Base-by-base conservation (phyloP, 257 asterid species). In the Scutellaria minor region DNA sequence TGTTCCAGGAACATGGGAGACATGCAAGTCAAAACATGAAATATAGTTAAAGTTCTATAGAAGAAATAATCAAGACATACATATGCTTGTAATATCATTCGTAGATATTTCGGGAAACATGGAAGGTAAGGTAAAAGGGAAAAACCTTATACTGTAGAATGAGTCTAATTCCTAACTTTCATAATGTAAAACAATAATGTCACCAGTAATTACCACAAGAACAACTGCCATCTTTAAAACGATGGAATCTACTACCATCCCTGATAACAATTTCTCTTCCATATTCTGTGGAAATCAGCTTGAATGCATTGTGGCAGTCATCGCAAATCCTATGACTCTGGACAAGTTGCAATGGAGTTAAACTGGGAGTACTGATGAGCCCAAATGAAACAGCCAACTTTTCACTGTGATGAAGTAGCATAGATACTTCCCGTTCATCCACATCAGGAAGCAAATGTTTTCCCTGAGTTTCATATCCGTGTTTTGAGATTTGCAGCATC, bases 191-290 rank as follows among this genome's bases (percentile, higher is more conserved):
- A 73, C 45, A 59, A 66, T 39, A 39, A 15, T 7, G 35, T 86
- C 88, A 89, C 97, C 97, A 92, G 81, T 86, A 90, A 85, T 93
- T 97, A 72, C 91, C 88, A 81, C 98, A 93, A 63, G 98, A 88
- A 76, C 97, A 93, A 48, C 70, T 75, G 6, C 93, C 90, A 53
- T 75, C 85, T 73, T 79, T 82, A 70, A 92, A 92, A 48, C 79
- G 90, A 75, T 90, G 97, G 84, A 90, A 92, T 77, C 97, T 87
- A 78, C 98, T 87, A 58, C 73, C 91, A 84, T 92, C 98, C 80
- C 95, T 87, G 27, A 86, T 22, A 72, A 86, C 86, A 73, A 90
- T 85, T 78, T 86, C 90, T 66, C 96, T 78, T 44, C 71, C 65
- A 45, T 77, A 78, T 66, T 84, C 83, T 81, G 66, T 27, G 71